Evolutionary conservation across 2,329 filamentous ascomycete genomes (phyloP), one percentile per base, ranked within the genome.

Genomic region (Botrytis byssoidea): DNA sequence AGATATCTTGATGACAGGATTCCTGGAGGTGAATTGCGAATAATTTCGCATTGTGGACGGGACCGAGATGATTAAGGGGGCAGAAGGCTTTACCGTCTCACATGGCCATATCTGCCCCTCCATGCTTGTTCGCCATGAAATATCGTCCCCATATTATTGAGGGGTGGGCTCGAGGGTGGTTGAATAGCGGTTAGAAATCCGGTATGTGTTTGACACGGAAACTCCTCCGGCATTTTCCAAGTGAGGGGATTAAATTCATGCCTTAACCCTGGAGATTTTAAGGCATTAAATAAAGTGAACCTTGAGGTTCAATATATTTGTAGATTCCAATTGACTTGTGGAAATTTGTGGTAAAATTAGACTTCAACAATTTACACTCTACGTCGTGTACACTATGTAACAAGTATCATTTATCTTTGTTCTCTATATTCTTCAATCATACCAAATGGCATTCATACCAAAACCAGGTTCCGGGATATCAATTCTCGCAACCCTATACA

Each of bases 391-490:
- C 51, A n/a, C 37, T 42, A 68, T 3, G 10, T 60, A 16, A 57
- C 8, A n/a, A n/a, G n/a, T 42, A 32, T 51, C 35, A 10, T 57
- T 40, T 35, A 16, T 59, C n/a, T 57, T n/a, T 59, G 48, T 22
- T 61, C 32, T 61, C 4, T 46, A 37, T 25, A n/a, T 71, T 48
- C 55, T 44, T 74, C 79, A 93, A 83, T 97, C 92, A 82, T 96
- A 96, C 94, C 94, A 97, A 76, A 97, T 94, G n/a, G 93, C 93
- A 83, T 97, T 97, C 94, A 97, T 97, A 2, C 93, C 93, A 81
- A 97, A 97, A 1, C 94, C 94, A n/a, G 92, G 93, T 84, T 97
- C 94, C 9, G 90, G 90, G 55, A 97, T 90, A 77, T 93, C 90
- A 76, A 93, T 85, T 75, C 92, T 87, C 25, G 93, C 93, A 12